Conservation (phyloP, 140 eudicot genomes). For the Oenanthe javanica region DNA sequence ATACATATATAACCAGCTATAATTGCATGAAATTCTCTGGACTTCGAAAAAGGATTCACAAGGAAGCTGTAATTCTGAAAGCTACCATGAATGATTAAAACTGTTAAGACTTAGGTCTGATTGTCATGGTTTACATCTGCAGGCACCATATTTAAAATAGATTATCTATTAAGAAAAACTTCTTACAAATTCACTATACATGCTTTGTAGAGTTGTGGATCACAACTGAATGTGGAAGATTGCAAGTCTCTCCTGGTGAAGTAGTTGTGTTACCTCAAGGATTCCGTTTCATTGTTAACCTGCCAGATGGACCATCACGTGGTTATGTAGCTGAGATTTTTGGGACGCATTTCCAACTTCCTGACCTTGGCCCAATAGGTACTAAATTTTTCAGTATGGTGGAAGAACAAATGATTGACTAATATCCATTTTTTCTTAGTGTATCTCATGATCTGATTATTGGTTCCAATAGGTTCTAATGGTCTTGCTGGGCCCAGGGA, state of each 20-base stretch:
- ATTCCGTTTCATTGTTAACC: conserved; percentile 63
- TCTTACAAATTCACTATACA: neutral
- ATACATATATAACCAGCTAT: neutral
- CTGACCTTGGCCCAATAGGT: conserved; percentile 99
- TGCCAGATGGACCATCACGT: conserved; percentile 96
- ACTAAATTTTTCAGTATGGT: neutral
- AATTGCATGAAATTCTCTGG: neutral
- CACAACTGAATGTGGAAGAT: conserved; percentile 91
- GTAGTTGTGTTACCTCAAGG: conserved; percentile 81
- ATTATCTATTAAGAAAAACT: neutral
- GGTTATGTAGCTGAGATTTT: conserved; percentile 94
- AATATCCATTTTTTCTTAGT: neutral
- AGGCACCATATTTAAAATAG: neutral
- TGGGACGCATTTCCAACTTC: conserved; percentile 93
- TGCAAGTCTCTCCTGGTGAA: conserved; percentile 87
- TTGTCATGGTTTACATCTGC: neutral
- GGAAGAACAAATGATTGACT: neutral
- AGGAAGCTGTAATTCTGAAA: neutral
- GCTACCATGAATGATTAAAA: neutral
- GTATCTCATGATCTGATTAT: neutral
- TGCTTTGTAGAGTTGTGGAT: conserved; percentile 63
- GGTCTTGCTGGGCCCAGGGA: conserved; percentile 94
- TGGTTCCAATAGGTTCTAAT: conserved; percentile 64
- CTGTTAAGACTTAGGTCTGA: neutral
- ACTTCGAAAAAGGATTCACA: neutral